Base-by-base conservation (phyloP, 1,284 basidiomycete genomes). In the Marasmius sp. region DNA sequence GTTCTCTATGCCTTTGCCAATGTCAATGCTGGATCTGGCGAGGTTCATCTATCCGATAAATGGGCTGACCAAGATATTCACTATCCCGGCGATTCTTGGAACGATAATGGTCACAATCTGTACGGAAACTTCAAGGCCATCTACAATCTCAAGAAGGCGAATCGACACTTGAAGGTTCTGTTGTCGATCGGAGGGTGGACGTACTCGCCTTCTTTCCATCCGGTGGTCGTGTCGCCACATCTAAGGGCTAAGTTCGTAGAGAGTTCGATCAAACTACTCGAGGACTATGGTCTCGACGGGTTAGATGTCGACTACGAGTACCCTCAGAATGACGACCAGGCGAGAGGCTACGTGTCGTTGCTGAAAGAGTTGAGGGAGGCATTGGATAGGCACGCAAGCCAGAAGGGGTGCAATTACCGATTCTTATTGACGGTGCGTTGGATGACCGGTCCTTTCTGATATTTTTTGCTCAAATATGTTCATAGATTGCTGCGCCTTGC, bases 51-150 rank as follows among this genome's bases (percentile, higher is more conserved):
- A 58, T 95, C 93, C 41, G 97, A 98, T 71, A 75, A 83, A 2
- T 98, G 96, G 96, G 89, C 95, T 0, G 97, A 98, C 78, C 88
- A 95, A 70, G 89, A 95, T 71, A 95, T 93, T 52, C 92, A 93
- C 69, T 91, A 92, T 62, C 75, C 79, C 0, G 81, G 79, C 11
- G 97, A 99, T 73, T 89, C 88, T 6, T 97, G 95, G 95, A 91
- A 94, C 67, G 95, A 97, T 61, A 72, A 72, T 60, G 92, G 88
- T 56, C 87, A 81, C 65, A 95, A 97, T 73, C 84, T 98, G 34
- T 97, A 97, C 70, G 96, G 97, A 58, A 97, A 97, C 77, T 86
- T 98, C 74, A 96, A 97, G 74, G 93, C 92, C 48, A 86, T 98
- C 60, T 94, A 95, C 74, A 84, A 91, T 45, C 79, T 97, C 67